These are phyloP conservation scores for Closterium sp. DNA, from an alignment of 139 green algal species.

Conservation along the genomic window DNA sequence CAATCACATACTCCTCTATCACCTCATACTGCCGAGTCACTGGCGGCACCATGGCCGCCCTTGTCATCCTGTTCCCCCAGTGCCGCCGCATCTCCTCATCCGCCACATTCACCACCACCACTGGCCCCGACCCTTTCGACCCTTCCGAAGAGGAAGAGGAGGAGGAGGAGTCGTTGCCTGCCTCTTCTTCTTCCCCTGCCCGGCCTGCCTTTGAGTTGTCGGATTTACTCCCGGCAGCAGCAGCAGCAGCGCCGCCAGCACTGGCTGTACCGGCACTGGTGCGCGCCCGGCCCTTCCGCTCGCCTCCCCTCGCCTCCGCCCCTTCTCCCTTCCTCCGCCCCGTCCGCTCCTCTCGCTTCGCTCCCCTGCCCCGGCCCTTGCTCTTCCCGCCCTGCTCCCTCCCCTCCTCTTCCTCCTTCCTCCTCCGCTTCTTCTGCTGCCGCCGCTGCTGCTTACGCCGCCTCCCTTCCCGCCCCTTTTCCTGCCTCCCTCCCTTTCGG, in stretches of 20 bases:
- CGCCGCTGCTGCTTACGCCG: not conserved
- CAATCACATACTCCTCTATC: slow-evolving; percentile 41
- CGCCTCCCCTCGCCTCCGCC: not conserved
- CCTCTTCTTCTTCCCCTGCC: not conserved
- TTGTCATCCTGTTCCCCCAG: slow-evolving; percentile 48
- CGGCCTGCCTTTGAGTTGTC: not conserved
- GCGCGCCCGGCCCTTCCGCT: not conserved
- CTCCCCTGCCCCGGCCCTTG: not conserved
- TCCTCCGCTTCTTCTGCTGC: not conserved
- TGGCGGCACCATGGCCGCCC: slow-evolving; percentile 43
- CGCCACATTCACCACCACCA: not conserved
- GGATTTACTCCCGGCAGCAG: not conserved
- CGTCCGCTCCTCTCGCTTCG: too few relatives aligned
- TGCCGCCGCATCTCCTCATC: slow-evolving; percentile 1
- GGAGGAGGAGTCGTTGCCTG: not conserved
- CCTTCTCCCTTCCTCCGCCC: not conserved
- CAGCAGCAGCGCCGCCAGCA: not conserved
- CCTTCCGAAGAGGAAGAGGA: not conserved
- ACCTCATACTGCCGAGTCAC: slow-evolving; percentile 40
- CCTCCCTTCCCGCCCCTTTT: not conserved
- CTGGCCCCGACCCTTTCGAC: not conserved
- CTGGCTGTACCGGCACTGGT: not conserved
- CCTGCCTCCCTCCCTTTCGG: not conserved
- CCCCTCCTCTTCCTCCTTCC: slow-evolving; percentile 4
- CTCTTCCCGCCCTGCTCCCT: not conserved